Percentiles rank a stretch among this genome's conserved stretches.
These are phyloP conservation scores for Monilinia polystroma DNA, from an alignment of 2,329 filamentous ascomycete species.

Conservation along the genomic window DNA sequence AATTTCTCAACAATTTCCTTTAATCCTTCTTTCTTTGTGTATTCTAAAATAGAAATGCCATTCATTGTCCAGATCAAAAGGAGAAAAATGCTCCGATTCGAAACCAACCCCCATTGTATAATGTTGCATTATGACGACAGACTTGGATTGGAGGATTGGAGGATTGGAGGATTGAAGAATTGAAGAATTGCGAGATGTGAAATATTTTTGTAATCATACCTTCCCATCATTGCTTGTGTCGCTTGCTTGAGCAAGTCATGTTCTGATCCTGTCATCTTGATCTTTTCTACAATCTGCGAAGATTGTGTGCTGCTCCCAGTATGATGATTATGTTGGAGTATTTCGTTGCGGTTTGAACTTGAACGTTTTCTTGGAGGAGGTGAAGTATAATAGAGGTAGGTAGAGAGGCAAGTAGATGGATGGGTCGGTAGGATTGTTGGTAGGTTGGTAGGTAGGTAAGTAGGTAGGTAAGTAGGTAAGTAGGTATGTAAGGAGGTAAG, in stretches of 20 bases:
- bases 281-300: constrained; percentile 13
- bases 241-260: constrained; percentile 41
- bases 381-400: too few relatives aligned
- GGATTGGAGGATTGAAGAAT: constrained; percentile 16
- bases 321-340: constrained; percentile 7
- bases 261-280: constrained; percentile 36
- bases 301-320: not conserved
- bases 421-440: too few relatives aligned
- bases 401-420: too few relatives aligned
- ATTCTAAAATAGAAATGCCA: not conserved
- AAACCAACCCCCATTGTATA: not conserved
- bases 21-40: not conserved
- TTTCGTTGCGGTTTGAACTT: constrained; percentile 1
- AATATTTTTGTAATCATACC: constrained; percentile 34
- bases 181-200: constrained; percentile 24
- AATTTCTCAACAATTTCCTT: constrained; percentile 12
- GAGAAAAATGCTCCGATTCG: not conserved
- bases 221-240: constrained; percentile 42
- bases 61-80: not conserved
- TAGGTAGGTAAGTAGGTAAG: too few relatives aligned
- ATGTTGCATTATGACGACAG: constrained; percentile 3
- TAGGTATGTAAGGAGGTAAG: not conserved
- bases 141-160: not conserved
- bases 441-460: too few relatives aligned
- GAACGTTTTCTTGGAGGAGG: too few relatives aligned